phyloP scores from a whole-genome alignment of 306 rosid genomes.

The Luffa acutangula region DNA sequence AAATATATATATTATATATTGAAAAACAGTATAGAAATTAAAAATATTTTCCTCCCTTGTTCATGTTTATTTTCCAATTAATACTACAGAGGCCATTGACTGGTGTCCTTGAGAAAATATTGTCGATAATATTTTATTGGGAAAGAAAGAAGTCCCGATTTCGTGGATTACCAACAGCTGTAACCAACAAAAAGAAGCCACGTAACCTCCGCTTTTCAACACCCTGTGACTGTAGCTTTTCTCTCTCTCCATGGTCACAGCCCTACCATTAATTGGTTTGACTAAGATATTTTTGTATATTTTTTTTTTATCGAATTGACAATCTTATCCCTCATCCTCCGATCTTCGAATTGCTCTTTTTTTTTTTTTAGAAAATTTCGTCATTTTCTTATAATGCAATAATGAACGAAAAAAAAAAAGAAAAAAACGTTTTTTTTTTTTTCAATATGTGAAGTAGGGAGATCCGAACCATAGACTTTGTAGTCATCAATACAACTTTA shows the following conservation, averaged over 20 bases:
- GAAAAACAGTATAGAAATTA: no score
- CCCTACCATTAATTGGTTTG: slow-evolving; percentile 8
- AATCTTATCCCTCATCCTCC: background rate
- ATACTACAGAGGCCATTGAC: background rate
- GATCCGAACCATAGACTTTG: no score
- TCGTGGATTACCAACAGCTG: slow-evolving; percentile 1
- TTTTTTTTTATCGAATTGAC: background rate
- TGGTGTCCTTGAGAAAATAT: background rate
- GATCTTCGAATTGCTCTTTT: background rate
- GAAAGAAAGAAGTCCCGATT: background rate
- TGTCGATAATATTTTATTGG: background rate
- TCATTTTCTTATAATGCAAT: background rate
- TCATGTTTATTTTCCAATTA: background rate
- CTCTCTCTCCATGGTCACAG: background rate
- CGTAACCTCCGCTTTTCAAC: background rate
- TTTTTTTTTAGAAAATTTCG: background rate
- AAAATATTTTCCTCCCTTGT: background rate
- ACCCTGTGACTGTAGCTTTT: background rate
- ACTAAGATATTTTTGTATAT: slow-evolving; percentile 1
- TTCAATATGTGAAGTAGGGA: no score
- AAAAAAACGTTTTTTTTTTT: no score
- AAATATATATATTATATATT: no score
- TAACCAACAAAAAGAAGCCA: background rate
- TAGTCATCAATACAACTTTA: no score
- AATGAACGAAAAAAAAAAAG: background rate